Base-by-base conservation (phyloP, 2,329 filamentous ascomycete species). In the Cadophora malorum region DNA sequence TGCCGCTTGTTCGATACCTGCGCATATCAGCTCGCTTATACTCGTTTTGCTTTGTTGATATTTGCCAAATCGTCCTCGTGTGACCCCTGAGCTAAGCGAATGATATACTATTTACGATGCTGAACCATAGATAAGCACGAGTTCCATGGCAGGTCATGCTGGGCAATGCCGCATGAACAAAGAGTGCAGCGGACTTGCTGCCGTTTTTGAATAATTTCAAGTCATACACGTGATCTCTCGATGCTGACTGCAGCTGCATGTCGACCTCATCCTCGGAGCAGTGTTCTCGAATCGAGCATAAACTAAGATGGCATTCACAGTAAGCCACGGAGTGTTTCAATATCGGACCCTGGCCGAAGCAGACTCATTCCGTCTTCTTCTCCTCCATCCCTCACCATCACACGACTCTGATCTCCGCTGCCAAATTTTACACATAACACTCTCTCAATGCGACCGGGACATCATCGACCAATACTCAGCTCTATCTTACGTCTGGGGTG, bases 401-500 rank as follows among this genome's bases (percentile, higher is more conserved):
- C 63, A 28, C 63, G 35, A 4, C 7, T 38, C 31, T 60, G 47
- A 25, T 10, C 14, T 68, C 7, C 31, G 53, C 12, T 68, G 67
- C 50, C 45, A 33, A 4, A 38, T 68, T 16, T 7, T 38, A 12
- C 58, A 16, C 63, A 68, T 59, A 55, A 66, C 63, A 0, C 38
- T 68, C 3, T 66, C 67, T 1, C 21, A 53, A 10, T 58, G 45
- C 23, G 58, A 67, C 8, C 19, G 63, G 10, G 60, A 67, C 8
- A 64, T 67, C 41, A 31, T 53, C 31, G 67, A 67, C 58, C 58
- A 68, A 41, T 71, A 71, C n/a, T 66, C 64, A 12, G 69, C 69
- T 10, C 58, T 69, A 9, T 71, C 69, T 3, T 69, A 70, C 41
- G 66, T 67, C 5, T 70, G 67, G 69, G 67, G 67, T 35, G 45